phyloP scores from a whole-genome alignment of 768 basidiomycete genomes.

The Lactarius psammicola region DNA sequence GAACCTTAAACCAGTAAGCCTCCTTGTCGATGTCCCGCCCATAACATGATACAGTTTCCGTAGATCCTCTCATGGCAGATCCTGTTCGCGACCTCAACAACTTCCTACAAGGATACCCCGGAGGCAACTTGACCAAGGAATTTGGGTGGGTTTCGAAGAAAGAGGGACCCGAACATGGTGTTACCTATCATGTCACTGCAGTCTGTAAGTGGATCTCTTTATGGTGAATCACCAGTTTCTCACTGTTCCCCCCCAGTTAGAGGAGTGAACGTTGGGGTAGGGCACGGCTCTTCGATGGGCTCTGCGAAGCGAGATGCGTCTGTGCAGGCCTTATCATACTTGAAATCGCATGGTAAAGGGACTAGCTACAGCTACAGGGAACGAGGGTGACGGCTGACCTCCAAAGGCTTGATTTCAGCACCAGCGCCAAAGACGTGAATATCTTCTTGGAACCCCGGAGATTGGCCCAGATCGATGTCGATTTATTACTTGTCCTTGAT shows the following conservation, averaged over 20 bases:
- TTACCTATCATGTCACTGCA: conserved; percentile 14
- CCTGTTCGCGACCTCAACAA: conserved; percentile 29
- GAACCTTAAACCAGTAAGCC: neutral
- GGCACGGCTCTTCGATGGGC: conserved; percentile 18
- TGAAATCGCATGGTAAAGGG: conserved; percentile 15
- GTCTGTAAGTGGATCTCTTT: conserved; percentile 12
- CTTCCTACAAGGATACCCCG: conserved; percentile 12
- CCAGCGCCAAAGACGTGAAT: neutral
- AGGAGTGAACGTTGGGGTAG: conserved; percentile 20
- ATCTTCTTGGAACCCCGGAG: neutral
- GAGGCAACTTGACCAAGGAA: conserved; percentile 12
- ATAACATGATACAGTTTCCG: neutral
- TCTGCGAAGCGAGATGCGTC: conserved; percentile 23
- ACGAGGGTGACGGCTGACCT: neutral
- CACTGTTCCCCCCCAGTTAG: conserved; percentile 2
- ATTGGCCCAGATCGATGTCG: neutral
- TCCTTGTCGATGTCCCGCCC: neutral
- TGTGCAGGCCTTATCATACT: conserved; percentile 16
- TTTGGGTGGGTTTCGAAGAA: conserved; percentile 8
- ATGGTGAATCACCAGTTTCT: neutral
- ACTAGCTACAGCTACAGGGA: neutral
- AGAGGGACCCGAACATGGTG: conserved; percentile 12
- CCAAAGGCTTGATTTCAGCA: neutral
- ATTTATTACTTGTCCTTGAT: neutral
- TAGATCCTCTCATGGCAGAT: conserved; percentile 17